Evolutionary conservation across 305 asterid genomes (phyloP).

Genomic region (Nicotiana rustica): DNA sequence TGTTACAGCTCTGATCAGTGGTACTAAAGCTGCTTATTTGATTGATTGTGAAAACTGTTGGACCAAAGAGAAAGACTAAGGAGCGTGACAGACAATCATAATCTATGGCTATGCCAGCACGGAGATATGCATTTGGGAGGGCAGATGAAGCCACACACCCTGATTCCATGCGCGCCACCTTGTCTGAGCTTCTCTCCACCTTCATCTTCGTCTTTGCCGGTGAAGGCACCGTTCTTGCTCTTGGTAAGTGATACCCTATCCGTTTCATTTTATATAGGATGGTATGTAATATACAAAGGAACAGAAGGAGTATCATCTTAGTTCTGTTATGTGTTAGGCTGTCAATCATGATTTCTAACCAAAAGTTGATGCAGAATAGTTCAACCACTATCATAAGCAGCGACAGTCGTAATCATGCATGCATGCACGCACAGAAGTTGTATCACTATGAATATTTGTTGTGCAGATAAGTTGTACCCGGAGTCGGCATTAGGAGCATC

Average conservation of each 20-base stretch:
- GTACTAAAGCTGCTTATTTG: background rate
- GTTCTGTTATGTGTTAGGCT: background rate
- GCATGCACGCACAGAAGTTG: background rate
- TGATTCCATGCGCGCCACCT: conserved; percentile 75
- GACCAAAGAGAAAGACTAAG: background rate
- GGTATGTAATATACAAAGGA: too few relatives aligned
- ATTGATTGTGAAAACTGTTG: background rate
- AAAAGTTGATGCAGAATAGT: background rate
- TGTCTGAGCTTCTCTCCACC: conserved; percentile 75
- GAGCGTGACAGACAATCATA: background rate
- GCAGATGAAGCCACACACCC: conserved; percentile 90
- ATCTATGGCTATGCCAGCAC: conserved; percentile 46
- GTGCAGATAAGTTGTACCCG: conserved; percentile 66
- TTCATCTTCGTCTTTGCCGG: conserved; percentile 81
- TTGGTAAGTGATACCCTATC: conserved; percentile 44
- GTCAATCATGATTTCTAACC: background rate
- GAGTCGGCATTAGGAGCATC: conserved; percentile 61
- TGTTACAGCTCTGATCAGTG: background rate
- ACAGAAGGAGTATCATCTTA: too few relatives aligned
- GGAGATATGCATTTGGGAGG: conserved; percentile 75
- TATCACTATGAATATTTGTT: background rate
- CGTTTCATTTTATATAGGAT: background rate
- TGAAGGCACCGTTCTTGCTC: conserved; percentile 83
- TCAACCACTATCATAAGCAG: background rate
- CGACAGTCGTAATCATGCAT: background rate